Evolutionary conservation across 1,284 basidiomycete genomes (phyloP).

Genomic region (Leccinum ambiguum): DNA sequence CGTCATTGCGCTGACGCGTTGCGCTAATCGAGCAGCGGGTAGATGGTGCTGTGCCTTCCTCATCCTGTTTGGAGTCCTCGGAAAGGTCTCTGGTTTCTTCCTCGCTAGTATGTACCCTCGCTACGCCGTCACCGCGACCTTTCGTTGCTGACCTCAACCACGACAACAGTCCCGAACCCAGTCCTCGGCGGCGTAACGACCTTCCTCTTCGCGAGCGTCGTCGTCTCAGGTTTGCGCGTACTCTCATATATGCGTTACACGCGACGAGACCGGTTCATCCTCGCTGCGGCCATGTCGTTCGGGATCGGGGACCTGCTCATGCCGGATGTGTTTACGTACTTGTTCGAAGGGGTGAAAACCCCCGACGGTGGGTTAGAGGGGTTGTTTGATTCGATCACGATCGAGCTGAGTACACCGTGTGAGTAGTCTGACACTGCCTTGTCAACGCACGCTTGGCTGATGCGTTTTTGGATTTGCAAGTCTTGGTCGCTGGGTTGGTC

Average conservation of each 20-base stretch:
- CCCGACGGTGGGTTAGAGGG: constrained; percentile 64
- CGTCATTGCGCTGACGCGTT: constrained; percentile 77
- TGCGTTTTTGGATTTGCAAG: constrained; percentile 25
- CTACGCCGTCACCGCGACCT: not conserved
- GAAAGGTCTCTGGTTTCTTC: constrained; percentile 80
- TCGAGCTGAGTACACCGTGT: constrained; percentile 79
- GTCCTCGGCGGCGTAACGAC: constrained; percentile 86
- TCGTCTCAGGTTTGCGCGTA: constrained; percentile 71
- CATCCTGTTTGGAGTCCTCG: constrained; percentile 71
- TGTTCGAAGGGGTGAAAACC: constrained; percentile 64
- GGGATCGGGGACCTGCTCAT: constrained; percentile 71
- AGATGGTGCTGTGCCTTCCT: constrained; percentile 74
- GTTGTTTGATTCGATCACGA: constrained; percentile 76
- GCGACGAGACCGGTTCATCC: constrained; percentile 35
- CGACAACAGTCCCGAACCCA: constrained; percentile 52
- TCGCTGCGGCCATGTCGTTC: constrained; percentile 69
- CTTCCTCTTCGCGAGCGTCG: constrained; percentile 68
- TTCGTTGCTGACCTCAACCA: not conserved
- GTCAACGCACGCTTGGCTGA: constrained; percentile 19
- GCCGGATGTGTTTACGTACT: constrained; percentile 59
- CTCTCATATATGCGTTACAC: constrained; percentile 65
- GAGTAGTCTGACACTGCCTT: constrained; percentile 31
- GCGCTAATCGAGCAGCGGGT: constrained; percentile 72
- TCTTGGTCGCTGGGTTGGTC: constrained; percentile 66
- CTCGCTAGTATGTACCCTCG: constrained; percentile 46